These are phyloP conservation scores for Pichia phayaonensis DNA, from an alignment of 805 yeast species.

Conservation along the genomic window DNA sequence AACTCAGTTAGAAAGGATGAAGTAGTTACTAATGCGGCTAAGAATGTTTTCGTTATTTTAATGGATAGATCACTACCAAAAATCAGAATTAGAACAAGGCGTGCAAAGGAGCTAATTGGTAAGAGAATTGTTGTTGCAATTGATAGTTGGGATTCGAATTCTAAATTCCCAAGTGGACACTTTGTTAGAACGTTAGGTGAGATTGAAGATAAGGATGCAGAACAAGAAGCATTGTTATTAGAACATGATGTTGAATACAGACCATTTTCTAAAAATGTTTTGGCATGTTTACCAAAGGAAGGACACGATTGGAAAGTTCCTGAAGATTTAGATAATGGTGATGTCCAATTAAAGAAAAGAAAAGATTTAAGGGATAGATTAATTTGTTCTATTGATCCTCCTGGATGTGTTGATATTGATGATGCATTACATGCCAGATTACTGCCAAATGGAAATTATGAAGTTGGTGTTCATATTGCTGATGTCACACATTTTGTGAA, in stretches of 20 bases:
- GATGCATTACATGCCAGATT: slow-evolving; percentile 88
- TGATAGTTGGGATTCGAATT: slow-evolving; percentile 83
- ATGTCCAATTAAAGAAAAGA: slow-evolving; percentile 53
- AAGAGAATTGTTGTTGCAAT: slow-evolving; percentile 87
- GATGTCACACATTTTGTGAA: slow-evolving; percentile 97
- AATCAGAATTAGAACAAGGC: slow-evolving; percentile 78
- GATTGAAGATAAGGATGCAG: slow-evolving; percentile 88
- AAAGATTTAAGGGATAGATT: slow-evolving; percentile 80
- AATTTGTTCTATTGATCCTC: slow-evolving; percentile 96
- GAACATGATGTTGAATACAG: slow-evolving; percentile 97
- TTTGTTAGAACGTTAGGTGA: slow-evolving; percentile 85
- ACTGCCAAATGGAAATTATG: slow-evolving; percentile 88
- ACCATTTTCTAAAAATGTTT: slow-evolving; percentile 87
- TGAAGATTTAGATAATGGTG: slow-evolving; percentile 45
- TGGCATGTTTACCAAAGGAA: slow-evolving; percentile 86
- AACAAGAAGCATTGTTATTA: slow-evolving; percentile 85
- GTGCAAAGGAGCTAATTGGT: slow-evolving; percentile 74
- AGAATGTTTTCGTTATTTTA: slow-evolving; percentile 73
- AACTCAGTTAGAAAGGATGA: slow-evolving; percentile 53
- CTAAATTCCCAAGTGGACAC: slow-evolving; percentile 90
- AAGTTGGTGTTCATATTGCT: slow-evolving; percentile 98
- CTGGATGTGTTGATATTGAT: slow-evolving; percentile 96
- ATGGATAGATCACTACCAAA: slow-evolving; percentile 89
- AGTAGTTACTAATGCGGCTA: slow-evolving; percentile 54
- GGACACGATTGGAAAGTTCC: slow-evolving; percentile 95